Conservation (phyloP, 2,329 filamentous ascomycete genomes). For the Xylaria polymorpha region DNA sequence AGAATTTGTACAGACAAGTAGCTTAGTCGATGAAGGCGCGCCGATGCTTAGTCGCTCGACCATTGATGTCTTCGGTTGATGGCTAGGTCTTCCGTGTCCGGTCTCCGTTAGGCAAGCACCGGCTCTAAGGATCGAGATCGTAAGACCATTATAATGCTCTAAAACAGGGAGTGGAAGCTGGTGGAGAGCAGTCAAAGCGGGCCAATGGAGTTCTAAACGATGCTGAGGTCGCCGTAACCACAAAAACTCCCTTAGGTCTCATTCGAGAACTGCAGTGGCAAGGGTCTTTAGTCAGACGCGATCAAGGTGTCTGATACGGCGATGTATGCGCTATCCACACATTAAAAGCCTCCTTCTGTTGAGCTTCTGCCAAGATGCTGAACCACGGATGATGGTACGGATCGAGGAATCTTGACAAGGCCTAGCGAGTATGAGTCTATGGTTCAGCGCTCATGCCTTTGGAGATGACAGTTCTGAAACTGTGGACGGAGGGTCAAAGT, state of each 20-base stretch:
- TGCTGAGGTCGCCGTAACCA: slow-evolving; percentile 42
- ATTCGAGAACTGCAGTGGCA: slow-evolving; percentile 44
- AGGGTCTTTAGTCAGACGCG: slow-evolving; percentile 43
- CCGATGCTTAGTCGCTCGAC: slow-evolving; percentile 23
- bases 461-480: slow-evolving; percentile 25
- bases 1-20: slow-evolving; percentile 13
- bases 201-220: slow-evolving; percentile 47
- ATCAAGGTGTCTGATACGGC: slow-evolving; percentile 42
- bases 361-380: slow-evolving; percentile 39
- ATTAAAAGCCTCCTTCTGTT: slow-evolving; percentile 41
- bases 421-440: slow-evolving; percentile 23
- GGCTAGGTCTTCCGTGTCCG: slow-evolving; percentile 27
- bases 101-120: slow-evolving; percentile 27
- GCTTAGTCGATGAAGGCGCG: slow-evolving; percentile 14
- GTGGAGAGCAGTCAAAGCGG: slow-evolving; percentile 45
- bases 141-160: slow-evolving; percentile 42
- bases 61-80: slow-evolving; percentile 37
- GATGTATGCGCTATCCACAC: slow-evolving; percentile 44
- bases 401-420: slow-evolving; percentile 24
- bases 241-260: slow-evolving; percentile 41
- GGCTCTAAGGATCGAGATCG: slow-evolving; percentile 40
- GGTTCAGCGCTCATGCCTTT: slow-evolving; percentile 21
- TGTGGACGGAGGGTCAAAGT: slow-evolving; percentile 18
- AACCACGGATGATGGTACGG: slow-evolving; percentile 33
- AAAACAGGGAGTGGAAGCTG: slow-evolving; percentile 40